Percentiles rank a stretch among this genome's conserved stretches.
Conservation (phyloP, 352 stramenopile species). For the Phytophthora tubulina region DNA sequence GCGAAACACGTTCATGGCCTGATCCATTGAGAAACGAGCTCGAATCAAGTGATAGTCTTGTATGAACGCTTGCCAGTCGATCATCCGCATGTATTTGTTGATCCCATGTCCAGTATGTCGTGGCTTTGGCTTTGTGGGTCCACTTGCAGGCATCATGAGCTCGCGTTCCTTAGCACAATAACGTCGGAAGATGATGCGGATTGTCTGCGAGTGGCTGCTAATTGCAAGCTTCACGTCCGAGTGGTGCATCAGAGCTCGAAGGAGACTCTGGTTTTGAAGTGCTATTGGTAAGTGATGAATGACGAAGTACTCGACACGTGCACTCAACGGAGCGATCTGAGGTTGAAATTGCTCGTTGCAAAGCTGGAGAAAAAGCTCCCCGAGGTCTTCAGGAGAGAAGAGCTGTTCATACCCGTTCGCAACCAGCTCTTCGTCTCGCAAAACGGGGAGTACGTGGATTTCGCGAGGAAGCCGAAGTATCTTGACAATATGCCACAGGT, state of each 20-base stretch:
- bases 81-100: constrained; percentile 72
- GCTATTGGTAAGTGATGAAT: constrained; percentile 60
- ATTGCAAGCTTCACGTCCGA: constrained; percentile 65
- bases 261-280: constrained; percentile 60
- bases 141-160: constrained; percentile 26
- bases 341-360: constrained; percentile 85
- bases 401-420: constrained; percentile 59
- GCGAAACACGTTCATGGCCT: constrained; percentile 66
- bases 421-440: constrained; percentile 65
- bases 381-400: constrained; percentile 70
- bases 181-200: constrained; percentile 77
- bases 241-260: constrained; percentile 66
- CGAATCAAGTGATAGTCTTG: constrained; percentile 76
- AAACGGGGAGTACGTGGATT: constrained; percentile 63
- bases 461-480: constrained; percentile 63
- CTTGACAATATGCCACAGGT: constrained; percentile 79
- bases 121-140: constrained; percentile 27
- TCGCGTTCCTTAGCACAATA: constrained; percentile 79
- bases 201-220: constrained; percentile 60
- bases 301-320: constrained; percentile 71
- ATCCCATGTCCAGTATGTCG: constrained; percentile 48
- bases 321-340: constrained; percentile 57
- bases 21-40: constrained; percentile 66
- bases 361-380: constrained; percentile 71
- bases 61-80: constrained; percentile 78